These are phyloP conservation scores for Penstemon eatonii DNA, from an alignment of 257 asterid genomes.

Conservation along the genomic window DNA sequence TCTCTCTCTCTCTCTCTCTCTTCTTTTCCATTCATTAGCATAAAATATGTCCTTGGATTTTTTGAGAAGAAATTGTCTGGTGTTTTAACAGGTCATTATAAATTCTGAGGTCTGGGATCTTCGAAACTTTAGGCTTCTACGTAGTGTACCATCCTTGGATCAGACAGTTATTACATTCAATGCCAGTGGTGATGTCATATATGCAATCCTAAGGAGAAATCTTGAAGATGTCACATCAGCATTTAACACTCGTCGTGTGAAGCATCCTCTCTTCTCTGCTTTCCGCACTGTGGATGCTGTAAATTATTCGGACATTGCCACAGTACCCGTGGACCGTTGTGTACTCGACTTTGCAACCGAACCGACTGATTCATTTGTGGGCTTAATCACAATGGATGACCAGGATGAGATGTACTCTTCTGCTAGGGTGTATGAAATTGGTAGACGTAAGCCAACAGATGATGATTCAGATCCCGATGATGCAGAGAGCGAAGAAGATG, in stretches of 20 bases:
- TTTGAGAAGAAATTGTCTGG: not conserved
- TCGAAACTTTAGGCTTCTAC: slow-evolving; percentile 76
- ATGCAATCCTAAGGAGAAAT: slow-evolving; percentile 86
- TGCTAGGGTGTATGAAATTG: slow-evolving; percentile 89
- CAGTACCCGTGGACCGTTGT: slow-evolving; percentile 86
- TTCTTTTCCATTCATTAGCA: not conserved
- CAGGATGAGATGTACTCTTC: slow-evolving; percentile 96
- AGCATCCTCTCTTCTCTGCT: slow-evolving; percentile 92
- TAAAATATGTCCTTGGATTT: not conserved
- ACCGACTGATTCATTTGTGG: slow-evolving; percentile 93
- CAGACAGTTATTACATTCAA: slow-evolving; percentile 86
- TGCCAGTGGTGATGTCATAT: slow-evolving; percentile 87
- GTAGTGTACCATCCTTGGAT: slow-evolving; percentile 85
- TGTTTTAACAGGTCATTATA: slow-evolving; percentile 72
- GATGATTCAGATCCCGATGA: slow-evolving; percentile 99
- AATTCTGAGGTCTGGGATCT: slow-evolving; percentile 99
- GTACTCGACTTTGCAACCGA: slow-evolving; percentile 93
- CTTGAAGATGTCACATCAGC: slow-evolving; percentile 89
- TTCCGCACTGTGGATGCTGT: slow-evolving; percentile 96
- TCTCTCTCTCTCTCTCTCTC: not conserved
- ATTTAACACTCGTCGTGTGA: slow-evolving; percentile 74
- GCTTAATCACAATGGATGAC: slow-evolving; percentile 86
- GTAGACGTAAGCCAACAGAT: slow-evolving; percentile 86
- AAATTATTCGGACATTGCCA: slow-evolving; percentile 88
- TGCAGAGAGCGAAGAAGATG: slow-evolving; percentile 87